Evolutionary conservation across 805 yeast genomes (phyloP), one percentile per base, ranked within the genome.

Genomic region (Candida coleopterorum): DNA sequence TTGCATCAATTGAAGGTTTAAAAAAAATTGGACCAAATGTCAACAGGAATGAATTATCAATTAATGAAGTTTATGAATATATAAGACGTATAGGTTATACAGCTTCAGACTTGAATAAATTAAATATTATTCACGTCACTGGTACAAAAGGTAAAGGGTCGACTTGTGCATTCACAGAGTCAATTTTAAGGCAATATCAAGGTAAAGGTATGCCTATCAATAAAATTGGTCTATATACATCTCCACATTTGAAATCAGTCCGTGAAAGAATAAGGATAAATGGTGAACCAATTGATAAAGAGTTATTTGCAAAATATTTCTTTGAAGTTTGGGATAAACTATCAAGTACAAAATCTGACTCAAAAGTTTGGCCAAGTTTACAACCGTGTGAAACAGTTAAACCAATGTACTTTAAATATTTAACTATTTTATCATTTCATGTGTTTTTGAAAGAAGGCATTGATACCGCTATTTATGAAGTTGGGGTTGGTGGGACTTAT

Each of bases 131-230:
- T 28, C 99, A 93, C 53, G 82, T 94, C 25, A 89, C 99, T 0
- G 99, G 99, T 15, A 93, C 99, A 1, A 93, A 93, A 57, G 99
- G 99, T 10, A 93, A 93, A 62, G 99, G 99, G 1, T 88, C 97
- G 0, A 90, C 97, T 0, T 90, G 97, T 60, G 96, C 98, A 0
- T 93, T 93, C 54, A 77, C 88, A 2, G 85, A 85, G 50, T 78
- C 93, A 2, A 86, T 94, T 26, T 59, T 94, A 42, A 52, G 60
- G 6, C 86, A 86, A 53, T 86, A 86, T 50, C 26, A 24, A 32
- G 28, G 28, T 4, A 15, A 23, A n/a, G 20, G 14, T 10, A 18
- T 49, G 10, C 48, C 55, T 21, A 62, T 81, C 38, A 56, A 60
- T 14, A 86, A 85, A 56, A 74, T 89, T 35, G 99, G 98, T 0